Conservation (phyloP, 148 eudicot species). For the Nyssa sinensis region DNA sequence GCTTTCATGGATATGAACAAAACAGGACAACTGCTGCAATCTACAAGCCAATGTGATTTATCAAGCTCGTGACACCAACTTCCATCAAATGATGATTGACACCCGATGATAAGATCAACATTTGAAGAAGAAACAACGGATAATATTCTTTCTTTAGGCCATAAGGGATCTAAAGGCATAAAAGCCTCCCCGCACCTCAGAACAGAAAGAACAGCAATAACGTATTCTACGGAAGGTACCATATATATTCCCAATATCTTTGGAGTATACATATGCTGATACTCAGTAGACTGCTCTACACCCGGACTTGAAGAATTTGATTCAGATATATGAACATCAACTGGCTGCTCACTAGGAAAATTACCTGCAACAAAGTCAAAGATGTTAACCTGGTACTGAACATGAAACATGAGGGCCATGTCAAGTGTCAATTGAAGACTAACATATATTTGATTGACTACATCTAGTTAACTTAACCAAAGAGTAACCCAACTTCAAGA, state of each 20-base stretch:
- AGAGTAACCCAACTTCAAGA: background rate
- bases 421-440: background rate
- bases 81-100: conserved; percentile 29
- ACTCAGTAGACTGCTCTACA: conserved; percentile 13
- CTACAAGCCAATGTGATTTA: conserved; percentile 45
- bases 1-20: conserved; percentile 43
- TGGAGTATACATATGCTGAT: conserved; percentile 23
- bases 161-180: conserved; percentile 73
- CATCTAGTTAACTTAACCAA: background rate
- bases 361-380: conserved; percentile 12
- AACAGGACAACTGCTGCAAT: conserved; percentile 39
- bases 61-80: conserved; percentile 34
- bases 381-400: background rate
- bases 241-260: conserved; percentile 64
- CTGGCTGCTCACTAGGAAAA: conserved; percentile 8
- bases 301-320: conserved; percentile 3
- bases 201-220: conserved; percentile 68
- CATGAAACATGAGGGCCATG: background rate
- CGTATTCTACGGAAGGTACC: conserved; percentile 77
- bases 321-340: conserved; percentile 14
- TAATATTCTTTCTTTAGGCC: conserved; percentile 76
- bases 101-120: conserved; percentile 59
- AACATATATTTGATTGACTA: background rate
- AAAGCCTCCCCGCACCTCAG: conserved; percentile 78
- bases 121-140: conserved; percentile 56